Base-by-base conservation (phyloP, 2,329 filamentous ascomycete genomes). In the Thermomyces lanuginosus region DNA sequence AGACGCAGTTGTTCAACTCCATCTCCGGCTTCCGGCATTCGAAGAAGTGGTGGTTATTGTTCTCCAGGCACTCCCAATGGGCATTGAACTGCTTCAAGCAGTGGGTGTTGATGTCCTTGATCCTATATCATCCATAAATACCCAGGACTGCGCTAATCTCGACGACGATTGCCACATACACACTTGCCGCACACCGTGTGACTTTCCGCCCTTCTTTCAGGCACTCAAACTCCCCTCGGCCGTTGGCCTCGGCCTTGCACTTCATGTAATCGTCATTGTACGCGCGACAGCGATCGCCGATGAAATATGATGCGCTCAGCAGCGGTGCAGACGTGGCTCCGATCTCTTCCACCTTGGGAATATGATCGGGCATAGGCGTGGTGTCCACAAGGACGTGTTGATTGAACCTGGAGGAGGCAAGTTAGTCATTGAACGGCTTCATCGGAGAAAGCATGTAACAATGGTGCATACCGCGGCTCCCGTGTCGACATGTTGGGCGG, bases 261-360 rank as follows among this genome's bases (percentile, higher is more conserved):
- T 92, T 80, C 86, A 98, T 98, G 63, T 78, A 98, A 61, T 98
- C 89, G 65, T 98, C 89, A 60, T 95, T 95, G 68, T 84, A 98
- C 31, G 79, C 66, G 54, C 71, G 77, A 74, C 89, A 98, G 50
- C 86, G 76, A 41, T 83, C 84, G 37, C 89, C 89, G 52, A 98
- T 98, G 58, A 95, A 98, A 69, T 80, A 98, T 27, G 82, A 74
- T 16, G 89, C 89, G 39, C 81, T 92, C 33, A 92, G 65, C 22
- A 98, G 69, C 29, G 89, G 89, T 20, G 84, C 89, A 31, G 86
- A 95, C 48, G 76, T 92, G 49, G 82, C 72, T 48, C 89, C 89
- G 41, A 98, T 72, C 62, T 98, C 89, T 57, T 80, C 70, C 55
- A 98, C 89, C 51, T 81, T 75, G 47, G 89, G 89, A 56, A 98